Base-by-base conservation (phyloP, 2,329 filamentous ascomycete genomes). In the Aspergillus sp. region DNA sequence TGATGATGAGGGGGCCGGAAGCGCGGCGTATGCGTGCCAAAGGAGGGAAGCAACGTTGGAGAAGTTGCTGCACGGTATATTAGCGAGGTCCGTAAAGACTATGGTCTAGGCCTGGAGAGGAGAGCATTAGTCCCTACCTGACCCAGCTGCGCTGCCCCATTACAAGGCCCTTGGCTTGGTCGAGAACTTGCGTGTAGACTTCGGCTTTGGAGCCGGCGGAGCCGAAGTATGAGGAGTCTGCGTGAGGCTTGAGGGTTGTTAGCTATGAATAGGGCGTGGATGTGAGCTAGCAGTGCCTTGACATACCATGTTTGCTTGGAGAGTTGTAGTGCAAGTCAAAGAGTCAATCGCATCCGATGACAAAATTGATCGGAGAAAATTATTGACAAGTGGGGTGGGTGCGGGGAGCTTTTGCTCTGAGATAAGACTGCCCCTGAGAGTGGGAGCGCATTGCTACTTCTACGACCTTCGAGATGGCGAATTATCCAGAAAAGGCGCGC, bases 21-120 rank as follows among this genome's bases (percentile, higher is more conserved):
- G 78, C 19, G 79, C 72, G 50, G 76, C 74, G 68, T 76, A 82
- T 59, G 78, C 74, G 71, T 83, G 80, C 79, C 79, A 82, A 56
- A 83, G 78, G 53, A 83, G 78, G 22, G 81, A 83, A 49, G 81
- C 72, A 59, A 78, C 71, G 62, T 83, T 83, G 64, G 81, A 76
- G 59, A 80, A 71, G 70, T 82, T 82, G 65, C 57, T 60, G 9
- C 41, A n/a, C 50, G 15, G 34, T 25, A 30, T 3, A 48, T 45
- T 55, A 17, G 49, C 31, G 23, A 28, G 23, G 15, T 45, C 23
- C 13, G 28, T 52, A 8, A 31, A 9, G 25, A 28, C 25, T 28
- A 28, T 28, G 25, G 4, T 28, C 25, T 4, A 28, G 25, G 25
- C 25, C 25, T 7, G 25, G 48, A 34, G 48, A 47, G 17, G 53